A percentile compares a stretch with the other conserved stretches of the same genome.
Evolutionary conservation across 2,329 filamentous ascomycete species (phyloP).

Genomic region (Sphaerulina vaccinii): DNA sequence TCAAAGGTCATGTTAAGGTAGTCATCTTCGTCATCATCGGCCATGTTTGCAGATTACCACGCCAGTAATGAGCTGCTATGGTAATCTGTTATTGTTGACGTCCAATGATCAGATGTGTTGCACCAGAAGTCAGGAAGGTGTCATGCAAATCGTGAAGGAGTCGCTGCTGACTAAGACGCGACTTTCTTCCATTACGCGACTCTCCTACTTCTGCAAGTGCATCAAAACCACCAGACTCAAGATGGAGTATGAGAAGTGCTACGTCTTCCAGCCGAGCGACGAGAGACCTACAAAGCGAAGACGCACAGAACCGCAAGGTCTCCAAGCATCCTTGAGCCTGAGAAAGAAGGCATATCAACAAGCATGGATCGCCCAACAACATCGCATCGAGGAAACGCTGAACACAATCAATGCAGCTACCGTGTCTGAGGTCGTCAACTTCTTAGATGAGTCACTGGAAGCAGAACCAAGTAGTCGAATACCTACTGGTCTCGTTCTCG

Average conservation of each 20-base stretch:
- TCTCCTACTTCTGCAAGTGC: background rate
- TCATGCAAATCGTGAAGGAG: too few relatives aligned
- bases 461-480: constrained; percentile 11
- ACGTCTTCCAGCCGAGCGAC: constrained; percentile 44
- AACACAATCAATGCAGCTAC: constrained; percentile 42
- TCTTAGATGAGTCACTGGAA: constrained; percentile 38
- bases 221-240: background rate
- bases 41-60: constrained; percentile 23
- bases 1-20: constrained; percentile 96
- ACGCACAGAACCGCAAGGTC: constrained; percentile 34
- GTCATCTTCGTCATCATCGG: constrained; percentile 75
- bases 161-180: background rate
- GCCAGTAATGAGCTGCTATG: too few relatives aligned
- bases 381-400: constrained; percentile 57
- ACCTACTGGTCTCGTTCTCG: constrained; percentile 58
- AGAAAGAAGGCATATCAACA: constrained; percentile 61
- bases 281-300: constrained; percentile 44
- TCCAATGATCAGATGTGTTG: too few relatives aligned
- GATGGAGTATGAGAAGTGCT: constrained; percentile 53
- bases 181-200: background rate
- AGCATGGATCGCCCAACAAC: constrained; percentile 64
- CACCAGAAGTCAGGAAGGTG: too few relatives aligned
- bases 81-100: too few relatives aligned
- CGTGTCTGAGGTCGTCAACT: constrained; percentile 40
- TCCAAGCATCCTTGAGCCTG: constrained; percentile 43